Evolutionary conservation across 2,329 filamentous ascomycete genomes (phyloP).

Genomic region (Sporothrix globosa): DNA sequence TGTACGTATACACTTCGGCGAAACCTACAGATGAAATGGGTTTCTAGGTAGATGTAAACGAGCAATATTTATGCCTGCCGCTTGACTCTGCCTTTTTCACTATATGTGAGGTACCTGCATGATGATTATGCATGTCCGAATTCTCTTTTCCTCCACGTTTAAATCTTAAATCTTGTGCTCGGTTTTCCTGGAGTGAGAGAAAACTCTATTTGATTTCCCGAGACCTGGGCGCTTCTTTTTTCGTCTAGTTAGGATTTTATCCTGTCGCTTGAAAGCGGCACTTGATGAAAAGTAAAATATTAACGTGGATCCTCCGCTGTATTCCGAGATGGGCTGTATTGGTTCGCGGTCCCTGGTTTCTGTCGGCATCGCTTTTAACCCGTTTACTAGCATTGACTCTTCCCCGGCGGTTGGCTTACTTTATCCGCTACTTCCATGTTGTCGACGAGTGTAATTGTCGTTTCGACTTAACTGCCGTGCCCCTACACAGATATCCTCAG

Average conservation of each 20-base stretch:
- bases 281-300: background rate
- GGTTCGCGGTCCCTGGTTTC: background rate
- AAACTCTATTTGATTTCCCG: background rate
- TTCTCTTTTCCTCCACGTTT: background rate
- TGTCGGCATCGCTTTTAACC: background rate
- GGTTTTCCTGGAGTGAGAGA: background rate
- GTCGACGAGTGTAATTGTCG: background rate
- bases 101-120: background rate
- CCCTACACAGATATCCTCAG: too few species aligned
- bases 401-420: background rate
- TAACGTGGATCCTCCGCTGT: background rate
- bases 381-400: background rate
- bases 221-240: background rate
- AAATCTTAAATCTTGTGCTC: background rate
- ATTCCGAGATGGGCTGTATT: background rate
- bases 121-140: background rate
- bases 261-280: background rate
- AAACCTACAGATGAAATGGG: background rate
- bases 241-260: background rate
- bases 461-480: background rate
- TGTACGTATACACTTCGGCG: constrained; percentile 3
- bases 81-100: background rate
- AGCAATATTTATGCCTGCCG: constrained; percentile 1
- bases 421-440: background rate
- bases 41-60: background rate